Evolutionary conservation across 2,329 filamentous ascomycete species (phyloP).

Genomic region (Trichoderma koningii): DNA sequence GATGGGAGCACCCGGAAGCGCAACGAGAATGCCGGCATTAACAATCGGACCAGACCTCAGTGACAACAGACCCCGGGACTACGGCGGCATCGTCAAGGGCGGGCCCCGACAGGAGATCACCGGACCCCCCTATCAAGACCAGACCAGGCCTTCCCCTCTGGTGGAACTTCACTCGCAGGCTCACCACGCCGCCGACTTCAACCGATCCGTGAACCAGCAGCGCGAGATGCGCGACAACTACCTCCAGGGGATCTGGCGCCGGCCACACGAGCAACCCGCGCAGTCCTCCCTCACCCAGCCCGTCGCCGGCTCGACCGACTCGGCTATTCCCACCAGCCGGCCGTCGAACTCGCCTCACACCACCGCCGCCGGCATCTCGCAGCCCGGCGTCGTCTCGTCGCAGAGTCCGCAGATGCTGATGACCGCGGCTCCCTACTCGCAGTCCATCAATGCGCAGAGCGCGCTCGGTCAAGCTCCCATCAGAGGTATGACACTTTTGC

Average conservation of each 20-base stretch:
- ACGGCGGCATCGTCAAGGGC: slow-evolving; percentile 73
- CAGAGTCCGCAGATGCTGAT: slow-evolving; percentile 69
- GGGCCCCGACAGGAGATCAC: slow-evolving; percentile 87
- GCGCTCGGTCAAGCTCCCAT: slow-evolving; percentile 72
- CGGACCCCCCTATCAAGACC: slow-evolving; percentile 84
- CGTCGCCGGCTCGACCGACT: slow-evolving; percentile 45
- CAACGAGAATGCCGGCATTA: slow-evolving; percentile 80
- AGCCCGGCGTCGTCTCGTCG: slow-evolving; percentile 60
- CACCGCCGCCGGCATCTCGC: slow-evolving; percentile 55
- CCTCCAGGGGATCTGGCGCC: slow-evolving; percentile 77
- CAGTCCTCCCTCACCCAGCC: slow-evolving; percentile 48
- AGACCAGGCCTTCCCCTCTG: slow-evolving; percentile 73
- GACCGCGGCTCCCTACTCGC: slow-evolving; percentile 67
- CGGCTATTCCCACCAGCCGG: slow-evolving; percentile 52
- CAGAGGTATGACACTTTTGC: slow-evolving; percentile 61
- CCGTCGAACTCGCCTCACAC: slow-evolving; percentile 61
- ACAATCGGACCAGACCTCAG: slow-evolving; percentile 77
- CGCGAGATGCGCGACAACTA: slow-evolving; percentile 78
- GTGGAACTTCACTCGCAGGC: slow-evolving; percentile 84
- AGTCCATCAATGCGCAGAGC: slow-evolving; percentile 70
- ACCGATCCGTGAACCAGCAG: slow-evolving; percentile 78
- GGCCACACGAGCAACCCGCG: slow-evolving; percentile 75
- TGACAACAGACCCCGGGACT: slow-evolving; percentile 76
- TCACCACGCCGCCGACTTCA: slow-evolving; percentile 86
- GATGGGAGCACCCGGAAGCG: slow-evolving; percentile 64